Percentiles rank a stretch among this genome's conserved stretches.
These are phyloP conservation scores for Podila horticola DNA, from an alignment of 192 early-diverging fungal species.

Conservation along the genomic window DNA sequence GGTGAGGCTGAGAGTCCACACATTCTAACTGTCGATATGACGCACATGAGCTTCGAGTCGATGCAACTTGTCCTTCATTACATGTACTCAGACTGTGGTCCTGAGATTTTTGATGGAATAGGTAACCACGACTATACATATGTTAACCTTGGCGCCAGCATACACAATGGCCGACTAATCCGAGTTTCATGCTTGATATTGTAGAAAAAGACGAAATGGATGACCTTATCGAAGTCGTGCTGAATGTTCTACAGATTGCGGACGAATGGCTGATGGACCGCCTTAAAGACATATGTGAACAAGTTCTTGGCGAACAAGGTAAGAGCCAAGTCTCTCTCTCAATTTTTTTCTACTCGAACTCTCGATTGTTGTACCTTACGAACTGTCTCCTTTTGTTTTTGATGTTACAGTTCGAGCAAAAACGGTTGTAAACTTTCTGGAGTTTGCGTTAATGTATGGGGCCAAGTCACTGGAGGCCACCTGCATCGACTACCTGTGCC, in stretches of 20 bases:
- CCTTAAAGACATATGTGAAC: conserved; percentile 56
- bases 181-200: background rate
- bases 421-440: conserved; percentile 65
- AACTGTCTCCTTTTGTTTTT: background rate
- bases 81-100: conserved; percentile 64
- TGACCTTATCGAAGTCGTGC: conserved; percentile 60
- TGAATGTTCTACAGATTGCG: conserved; percentile 68
- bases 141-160: background rate
- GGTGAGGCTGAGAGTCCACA: background rate
- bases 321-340: background rate
- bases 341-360: conserved; percentile 34
- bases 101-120: conserved; percentile 51
- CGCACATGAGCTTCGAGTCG: conserved; percentile 59
- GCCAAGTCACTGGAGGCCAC: conserved; percentile 56
- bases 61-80: conserved; percentile 63
- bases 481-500: conserved; percentile 64
- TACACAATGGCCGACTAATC: background rate
- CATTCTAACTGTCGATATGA: conserved; percentile 58
- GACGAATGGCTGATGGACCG: conserved; percentile 70
- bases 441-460: conserved; percentile 62
- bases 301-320: conserved; percentile 47
- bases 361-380: background rate
- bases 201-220: conserved; percentile 49
- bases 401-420: conserved; percentile 45
- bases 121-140: conserved; percentile 4